Percentiles rank a stretch among this genome's conserved stretches.
Evolutionary conservation across 805 yeast genomes (phyloP).

Genomic region (Saccharomycopsis sp.): DNA sequence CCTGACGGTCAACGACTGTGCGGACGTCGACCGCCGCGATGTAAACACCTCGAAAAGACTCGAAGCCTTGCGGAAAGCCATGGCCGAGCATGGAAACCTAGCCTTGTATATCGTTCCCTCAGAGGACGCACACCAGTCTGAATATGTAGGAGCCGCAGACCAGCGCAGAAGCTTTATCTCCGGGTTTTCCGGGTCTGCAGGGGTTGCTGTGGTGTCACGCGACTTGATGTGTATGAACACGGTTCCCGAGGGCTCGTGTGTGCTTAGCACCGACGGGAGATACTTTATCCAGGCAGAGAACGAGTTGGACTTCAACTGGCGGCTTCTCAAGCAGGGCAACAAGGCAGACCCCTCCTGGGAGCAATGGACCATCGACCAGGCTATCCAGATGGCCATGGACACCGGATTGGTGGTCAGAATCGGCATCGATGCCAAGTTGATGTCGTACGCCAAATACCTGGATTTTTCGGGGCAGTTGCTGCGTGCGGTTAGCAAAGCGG

Average conservation of each 20-base stretch:
- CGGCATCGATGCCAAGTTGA: constrained; percentile 78
- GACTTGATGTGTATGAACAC: constrained; percentile 37
- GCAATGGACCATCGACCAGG: constrained; percentile 61
- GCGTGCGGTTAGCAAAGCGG: constrained; percentile 23
- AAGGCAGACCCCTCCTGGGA: constrained; percentile 74
- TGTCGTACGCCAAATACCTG: constrained; percentile 39
- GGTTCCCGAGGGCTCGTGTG: constrained; percentile 56
- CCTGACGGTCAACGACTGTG: constrained; percentile 7
- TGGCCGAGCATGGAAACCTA: constrained; percentile 50
- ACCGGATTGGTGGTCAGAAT: constrained; percentile 43
- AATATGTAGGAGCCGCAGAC: constrained; percentile 77
- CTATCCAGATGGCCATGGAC: constrained; percentile 37
- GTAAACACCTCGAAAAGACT: constrained; percentile 57
- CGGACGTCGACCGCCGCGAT: constrained; percentile 28
- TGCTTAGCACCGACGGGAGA: constrained; percentile 88
- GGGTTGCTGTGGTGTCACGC: constrained; percentile 75
- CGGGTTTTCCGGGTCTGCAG: constrained; percentile 92
- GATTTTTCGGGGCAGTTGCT: constrained; percentile 28
- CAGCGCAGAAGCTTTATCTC: constrained; percentile 77
- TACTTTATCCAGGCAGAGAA: constrained; percentile 86
- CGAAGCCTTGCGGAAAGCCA: constrained; percentile 49
- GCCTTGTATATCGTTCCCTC: constrained; percentile 76
- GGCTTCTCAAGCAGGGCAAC: constrained; percentile 69
- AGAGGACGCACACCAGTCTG: constrained; percentile 92
- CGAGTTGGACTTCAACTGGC: constrained; percentile 78